Evolutionary conservation across 148 eudicot species (phyloP).

Genomic region (Amaranthus palmeri): DNA sequence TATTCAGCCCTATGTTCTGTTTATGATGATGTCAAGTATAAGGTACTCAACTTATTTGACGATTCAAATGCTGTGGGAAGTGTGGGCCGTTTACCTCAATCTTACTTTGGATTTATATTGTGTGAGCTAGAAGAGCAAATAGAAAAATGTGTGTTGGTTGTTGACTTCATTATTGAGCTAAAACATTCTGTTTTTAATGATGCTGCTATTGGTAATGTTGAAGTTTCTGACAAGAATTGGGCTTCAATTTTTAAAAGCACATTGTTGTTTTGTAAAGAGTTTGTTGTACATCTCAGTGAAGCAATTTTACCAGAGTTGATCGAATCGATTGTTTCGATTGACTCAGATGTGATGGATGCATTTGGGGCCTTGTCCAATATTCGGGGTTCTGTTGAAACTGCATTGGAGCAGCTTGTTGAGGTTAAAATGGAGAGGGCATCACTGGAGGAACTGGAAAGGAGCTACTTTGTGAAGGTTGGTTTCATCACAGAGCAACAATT

Average conservation of each 20-base stretch:
- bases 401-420: conserved; percentile 82
- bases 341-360: conserved; percentile 83
- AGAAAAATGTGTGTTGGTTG: conserved; percentile 67
- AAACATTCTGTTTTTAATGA: conserved; percentile 34
- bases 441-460: conserved; percentile 71
- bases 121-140: conserved; percentile 64
- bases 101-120: conserved; percentile 45
- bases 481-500: conserved; percentile 78
- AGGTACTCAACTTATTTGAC: conserved; percentile 38
- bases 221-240: conserved; percentile 49
- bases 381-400: conserved; percentile 73
- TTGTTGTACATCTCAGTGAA: conserved; percentile 57
- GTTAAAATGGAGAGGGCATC: conserved; percentile 73
- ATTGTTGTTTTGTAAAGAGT: conserved; percentile 57
- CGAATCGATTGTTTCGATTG: conserved; percentile 50
- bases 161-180: conserved; percentile 61
- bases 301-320: conserved; percentile 64
- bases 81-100: conserved; percentile 27
- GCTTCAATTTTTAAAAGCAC: conserved; percentile 59
- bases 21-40: conserved; percentile 57
- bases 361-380: conserved; percentile 78
- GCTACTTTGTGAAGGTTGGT: conserved; percentile 87
- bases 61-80: conserved; percentile 32
- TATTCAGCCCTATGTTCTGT: conserved; percentile 54
- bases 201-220: conserved; percentile 24